These are phyloP conservation scores for Solanum chaucha DNA, from an alignment of 257 asterid species.

Conservation along the genomic window DNA sequence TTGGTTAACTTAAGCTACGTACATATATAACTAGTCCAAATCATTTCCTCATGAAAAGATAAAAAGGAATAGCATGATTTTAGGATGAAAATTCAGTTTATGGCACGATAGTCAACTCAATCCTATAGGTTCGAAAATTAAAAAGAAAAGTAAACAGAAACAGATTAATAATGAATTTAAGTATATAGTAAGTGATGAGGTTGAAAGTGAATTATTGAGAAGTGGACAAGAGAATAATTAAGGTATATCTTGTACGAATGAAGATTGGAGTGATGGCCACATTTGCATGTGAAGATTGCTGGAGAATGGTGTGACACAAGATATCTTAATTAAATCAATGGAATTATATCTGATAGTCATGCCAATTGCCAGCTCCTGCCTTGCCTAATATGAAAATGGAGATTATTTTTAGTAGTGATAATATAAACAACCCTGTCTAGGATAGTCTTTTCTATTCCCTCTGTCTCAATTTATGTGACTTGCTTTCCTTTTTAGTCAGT, in stretches of 20 bases:
- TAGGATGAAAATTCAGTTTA: too few species aligned
- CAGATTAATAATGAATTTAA: too few species aligned
- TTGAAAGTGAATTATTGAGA: neutral
- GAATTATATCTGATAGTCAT: neutral
- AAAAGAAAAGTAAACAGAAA: too few species aligned
- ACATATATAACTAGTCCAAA: too few species aligned
- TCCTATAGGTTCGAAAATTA: too few species aligned
- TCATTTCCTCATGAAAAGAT: too few species aligned
- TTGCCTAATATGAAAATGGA: neutral
- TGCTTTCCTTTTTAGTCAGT: too few species aligned
- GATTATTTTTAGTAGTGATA: neutral
- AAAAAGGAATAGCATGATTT: too few species aligned
- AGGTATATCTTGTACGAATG: neutral
- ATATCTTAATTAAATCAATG: neutral
- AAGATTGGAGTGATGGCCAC: neutral
- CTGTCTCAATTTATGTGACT: too few species aligned
- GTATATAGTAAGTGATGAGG: neutral
- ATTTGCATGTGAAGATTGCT: slow-evolving; percentile 8
- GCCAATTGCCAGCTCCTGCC: neutral
- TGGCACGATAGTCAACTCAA: too few species aligned
- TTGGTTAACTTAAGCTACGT: too few species aligned
- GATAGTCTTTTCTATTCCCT: neutral
- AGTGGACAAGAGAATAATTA: neutral
- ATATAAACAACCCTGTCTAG: neutral
- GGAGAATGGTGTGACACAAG: slow-evolving; percentile 6